These are phyloP conservation scores for Allomyces macrogynus DNA, from an alignment of 192 early-diverging fungal genomes.

Conservation along the genomic window DNA sequence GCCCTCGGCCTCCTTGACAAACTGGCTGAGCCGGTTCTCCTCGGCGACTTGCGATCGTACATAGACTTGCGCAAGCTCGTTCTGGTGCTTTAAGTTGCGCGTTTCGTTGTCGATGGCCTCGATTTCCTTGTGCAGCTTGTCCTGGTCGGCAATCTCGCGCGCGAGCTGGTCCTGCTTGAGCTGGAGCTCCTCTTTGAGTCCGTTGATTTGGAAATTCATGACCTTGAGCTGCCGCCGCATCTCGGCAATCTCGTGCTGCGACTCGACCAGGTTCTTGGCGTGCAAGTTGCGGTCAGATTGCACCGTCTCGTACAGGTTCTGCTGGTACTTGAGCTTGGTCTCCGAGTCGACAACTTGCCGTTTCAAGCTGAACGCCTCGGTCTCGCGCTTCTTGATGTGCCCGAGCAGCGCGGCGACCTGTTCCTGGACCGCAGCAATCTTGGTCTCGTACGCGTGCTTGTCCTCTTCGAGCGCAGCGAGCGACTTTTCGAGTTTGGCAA, in stretches of 20 bases:
- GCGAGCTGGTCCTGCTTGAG: constrained; percentile 26
- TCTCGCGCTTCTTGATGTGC: constrained; percentile 31
- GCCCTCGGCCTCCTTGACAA: constrained; percentile 42
- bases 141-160: constrained; percentile 22
- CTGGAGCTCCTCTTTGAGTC: constrained; percentile 38
- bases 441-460: constrained; percentile 16
- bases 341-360: constrained; percentile 33
- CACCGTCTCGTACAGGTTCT: constrained; percentile 44
- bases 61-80: constrained; percentile 35
- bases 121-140: constrained; percentile 27
- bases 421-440: constrained; percentile 15
- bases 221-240: constrained; percentile 42
- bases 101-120: constrained; percentile 33
- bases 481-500: constrained; percentile 2
- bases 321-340: constrained; percentile 42
- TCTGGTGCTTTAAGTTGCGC: constrained; percentile 30
- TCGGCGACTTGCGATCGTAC: constrained; percentile 27
- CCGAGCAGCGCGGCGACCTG: constrained; percentile 20
- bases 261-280: constrained; percentile 36
- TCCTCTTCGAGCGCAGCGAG: constrained; percentile 18
- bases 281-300: constrained; percentile 41
- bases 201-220: constrained; percentile 47
- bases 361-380: constrained; percentile 34
- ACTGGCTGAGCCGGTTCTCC: constrained; percentile 33
- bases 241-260: constrained; percentile 34